Conservation (phyloP, 1,284 basidiomycete genomes). For the Cystodermella granulosa region DNA sequence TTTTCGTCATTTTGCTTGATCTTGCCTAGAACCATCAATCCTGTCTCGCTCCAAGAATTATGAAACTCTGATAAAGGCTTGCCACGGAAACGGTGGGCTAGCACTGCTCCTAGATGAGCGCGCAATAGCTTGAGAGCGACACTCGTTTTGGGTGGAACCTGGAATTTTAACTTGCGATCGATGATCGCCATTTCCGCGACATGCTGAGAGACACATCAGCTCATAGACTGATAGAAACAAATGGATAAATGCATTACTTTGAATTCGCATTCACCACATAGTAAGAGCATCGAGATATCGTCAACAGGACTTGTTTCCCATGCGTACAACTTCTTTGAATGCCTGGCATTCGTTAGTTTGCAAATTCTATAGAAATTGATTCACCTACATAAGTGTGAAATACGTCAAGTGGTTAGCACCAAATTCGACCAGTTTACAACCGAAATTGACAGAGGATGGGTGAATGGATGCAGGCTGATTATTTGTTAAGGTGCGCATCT, state of each 20-base stretch:
- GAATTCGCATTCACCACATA: constrained; percentile 91
- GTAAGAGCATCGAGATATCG: constrained; percentile 74
- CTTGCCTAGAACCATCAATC: constrained; percentile 57
- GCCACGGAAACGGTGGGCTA: constrained; percentile 64
- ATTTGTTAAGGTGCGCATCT: constrained; percentile 83
- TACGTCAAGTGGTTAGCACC: constrained; percentile 74
- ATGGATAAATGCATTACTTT: constrained; percentile 56
- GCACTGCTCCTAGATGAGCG: constrained; percentile 56
- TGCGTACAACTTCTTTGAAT: constrained; percentile 89
- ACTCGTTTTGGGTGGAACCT: constrained; percentile 64
- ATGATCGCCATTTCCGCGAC: constrained; percentile 69
- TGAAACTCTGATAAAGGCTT: constrained; percentile 59
- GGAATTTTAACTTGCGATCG: constrained; percentile 82
- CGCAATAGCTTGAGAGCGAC: constrained; percentile 81
- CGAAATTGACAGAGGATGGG: constrained; percentile 88
- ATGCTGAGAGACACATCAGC: constrained; percentile 45
- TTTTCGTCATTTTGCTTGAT: constrained; percentile 31
- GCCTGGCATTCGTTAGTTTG: constrained; percentile 47
- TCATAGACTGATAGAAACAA: background rate
- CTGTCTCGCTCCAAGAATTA: constrained; percentile 66
- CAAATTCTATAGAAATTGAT: constrained; percentile 1
- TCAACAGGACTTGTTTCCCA: constrained; percentile 94
- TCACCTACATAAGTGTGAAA: constrained; percentile 80
- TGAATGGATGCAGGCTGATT: constrained; percentile 83
- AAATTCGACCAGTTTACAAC: constrained; percentile 62